Conservation (phyloP, 2,329 filamentous ascomycete species). For the Diaporthe humulicola region DNA sequence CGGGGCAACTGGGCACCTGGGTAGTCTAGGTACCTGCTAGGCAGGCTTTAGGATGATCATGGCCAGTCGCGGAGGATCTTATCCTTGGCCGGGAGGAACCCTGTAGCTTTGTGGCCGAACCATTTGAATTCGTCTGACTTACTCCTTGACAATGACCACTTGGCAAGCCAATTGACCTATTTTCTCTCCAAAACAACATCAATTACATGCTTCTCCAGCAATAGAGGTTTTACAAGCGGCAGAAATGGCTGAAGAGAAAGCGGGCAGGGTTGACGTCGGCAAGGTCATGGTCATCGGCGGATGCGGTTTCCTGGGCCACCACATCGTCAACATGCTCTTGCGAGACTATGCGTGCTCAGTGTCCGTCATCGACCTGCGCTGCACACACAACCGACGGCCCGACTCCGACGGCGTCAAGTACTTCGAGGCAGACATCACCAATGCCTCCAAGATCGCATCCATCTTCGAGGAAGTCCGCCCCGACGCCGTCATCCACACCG, state of each 20-base stretch:
- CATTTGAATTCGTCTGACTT: background rate
- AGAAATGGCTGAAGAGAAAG: constrained; percentile 49
- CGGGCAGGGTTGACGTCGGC: constrained; percentile 65
- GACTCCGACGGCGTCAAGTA: constrained; percentile 72
- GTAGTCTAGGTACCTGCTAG: background rate
- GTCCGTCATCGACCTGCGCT: constrained; percentile 80
- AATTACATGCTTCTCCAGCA: background rate
- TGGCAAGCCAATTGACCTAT: background rate
- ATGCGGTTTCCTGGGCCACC: constrained; percentile 87
- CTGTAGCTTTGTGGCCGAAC: background rate
- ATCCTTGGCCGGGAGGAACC: background rate
- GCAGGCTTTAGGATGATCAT: constrained; percentile 9
- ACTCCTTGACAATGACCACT: constrained; percentile 1
- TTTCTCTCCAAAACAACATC: background rate
- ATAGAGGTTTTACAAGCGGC: background rate
- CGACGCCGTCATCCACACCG: constrained; percentile 91
- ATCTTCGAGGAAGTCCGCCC: constrained; percentile 78
- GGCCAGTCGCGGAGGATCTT: background rate
- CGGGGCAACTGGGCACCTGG: background rate
- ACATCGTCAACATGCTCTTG: constrained; percentile 81
- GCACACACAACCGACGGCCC: constrained; percentile 75
- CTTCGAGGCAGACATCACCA: constrained; percentile 83
- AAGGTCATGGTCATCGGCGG: constrained; percentile 84
- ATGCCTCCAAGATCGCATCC: constrained; percentile 68
- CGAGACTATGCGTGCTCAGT: constrained; percentile 71